These are phyloP conservation scores for Aspergillus sp. DNA, from an alignment of 2,329 filamentous ascomycete genomes.

Conservation along the genomic window DNA sequence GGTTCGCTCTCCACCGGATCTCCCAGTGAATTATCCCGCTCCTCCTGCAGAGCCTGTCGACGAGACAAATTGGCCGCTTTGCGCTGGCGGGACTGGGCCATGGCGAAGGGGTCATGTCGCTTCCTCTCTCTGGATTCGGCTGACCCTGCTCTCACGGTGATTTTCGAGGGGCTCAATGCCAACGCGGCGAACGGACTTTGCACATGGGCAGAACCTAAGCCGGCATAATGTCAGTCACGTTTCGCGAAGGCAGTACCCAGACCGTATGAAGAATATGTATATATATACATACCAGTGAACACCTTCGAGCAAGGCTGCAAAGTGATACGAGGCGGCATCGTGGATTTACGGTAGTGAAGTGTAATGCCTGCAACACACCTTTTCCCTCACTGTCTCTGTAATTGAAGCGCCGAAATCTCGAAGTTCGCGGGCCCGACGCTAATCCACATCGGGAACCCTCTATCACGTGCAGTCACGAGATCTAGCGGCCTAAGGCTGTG, in stretches of 20 bases:
- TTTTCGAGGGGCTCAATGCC: conserved; percentile 43
- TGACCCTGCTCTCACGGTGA: conserved; percentile 57
- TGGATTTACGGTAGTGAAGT: conserved; percentile 15
- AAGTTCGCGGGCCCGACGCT: conserved; percentile 17
- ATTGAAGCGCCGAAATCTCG: conserved; percentile 23
- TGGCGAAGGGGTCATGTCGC: conserved; percentile 71
- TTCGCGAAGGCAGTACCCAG: no score
- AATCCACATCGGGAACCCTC: conserved; percentile 9
- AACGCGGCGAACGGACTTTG: conserved; percentile 44
- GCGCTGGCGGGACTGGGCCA: conserved; percentile 71
- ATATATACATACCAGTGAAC: conserved; percentile 48
- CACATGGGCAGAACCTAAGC: conserved; percentile 21
- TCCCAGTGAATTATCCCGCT: conserved; percentile 59
- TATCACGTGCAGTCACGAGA: conserved; percentile 10
- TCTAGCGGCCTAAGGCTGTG: conserved; percentile 1
- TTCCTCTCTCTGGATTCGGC: conserved; percentile 56
- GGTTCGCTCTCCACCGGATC: conserved; percentile 69
- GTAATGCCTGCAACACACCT: conserved; percentile 4
- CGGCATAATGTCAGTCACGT: conserved; percentile 4
- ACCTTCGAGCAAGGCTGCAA: conserved; percentile 52
- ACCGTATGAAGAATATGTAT: neutral
- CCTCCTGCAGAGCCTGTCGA: conserved; percentile 58
- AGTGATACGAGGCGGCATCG: conserved; percentile 62
- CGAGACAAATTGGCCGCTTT: conserved; percentile 75
- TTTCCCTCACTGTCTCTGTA: conserved; percentile 3